These are phyloP conservation scores for Tagetes patula DNA, from an alignment of 129 eudicot genomes.

Conservation along the genomic window DNA sequence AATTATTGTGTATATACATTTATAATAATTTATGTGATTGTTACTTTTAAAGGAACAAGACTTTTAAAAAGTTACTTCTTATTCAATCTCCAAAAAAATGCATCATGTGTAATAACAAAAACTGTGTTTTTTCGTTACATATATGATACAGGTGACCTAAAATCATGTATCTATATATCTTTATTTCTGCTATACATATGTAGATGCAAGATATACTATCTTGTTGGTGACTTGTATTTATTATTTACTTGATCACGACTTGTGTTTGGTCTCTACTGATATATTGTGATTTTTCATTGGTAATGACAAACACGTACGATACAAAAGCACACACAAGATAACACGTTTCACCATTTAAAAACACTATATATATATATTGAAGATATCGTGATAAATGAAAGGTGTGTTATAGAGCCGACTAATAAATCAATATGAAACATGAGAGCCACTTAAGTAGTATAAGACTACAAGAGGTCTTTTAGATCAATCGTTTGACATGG, in stretches of 20 bases:
- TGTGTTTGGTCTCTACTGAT: background rate
- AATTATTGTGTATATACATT: too few species aligned
- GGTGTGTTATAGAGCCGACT: background rate
- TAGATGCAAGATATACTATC: background rate
- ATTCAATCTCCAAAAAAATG: too few species aligned
- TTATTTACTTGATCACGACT: background rate
- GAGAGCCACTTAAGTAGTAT: too few species aligned
- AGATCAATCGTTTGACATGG: background rate
- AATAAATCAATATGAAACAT: background rate
- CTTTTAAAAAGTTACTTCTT: too few species aligned
- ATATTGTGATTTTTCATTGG: background rate
- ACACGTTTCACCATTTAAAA: background rate
- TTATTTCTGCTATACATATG: background rate
- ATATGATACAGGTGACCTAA: too few species aligned
- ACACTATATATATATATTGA: background rate
- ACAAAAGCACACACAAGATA: background rate
- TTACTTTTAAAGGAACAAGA: too few species aligned
- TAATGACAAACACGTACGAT: background rate
- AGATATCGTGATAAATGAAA: background rate
- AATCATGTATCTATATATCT: too few species aligned
- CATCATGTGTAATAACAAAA: too few species aligned
- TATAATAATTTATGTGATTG: too few species aligned
- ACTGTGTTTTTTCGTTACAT: too few species aligned
- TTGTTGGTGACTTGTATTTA: background rate
- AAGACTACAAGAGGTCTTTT: too few species aligned